These are phyloP conservation scores for Phaeosphaeria sp. DNA, from an alignment of 2,329 filamentous ascomycete genomes.

Conservation along the genomic window DNA sequence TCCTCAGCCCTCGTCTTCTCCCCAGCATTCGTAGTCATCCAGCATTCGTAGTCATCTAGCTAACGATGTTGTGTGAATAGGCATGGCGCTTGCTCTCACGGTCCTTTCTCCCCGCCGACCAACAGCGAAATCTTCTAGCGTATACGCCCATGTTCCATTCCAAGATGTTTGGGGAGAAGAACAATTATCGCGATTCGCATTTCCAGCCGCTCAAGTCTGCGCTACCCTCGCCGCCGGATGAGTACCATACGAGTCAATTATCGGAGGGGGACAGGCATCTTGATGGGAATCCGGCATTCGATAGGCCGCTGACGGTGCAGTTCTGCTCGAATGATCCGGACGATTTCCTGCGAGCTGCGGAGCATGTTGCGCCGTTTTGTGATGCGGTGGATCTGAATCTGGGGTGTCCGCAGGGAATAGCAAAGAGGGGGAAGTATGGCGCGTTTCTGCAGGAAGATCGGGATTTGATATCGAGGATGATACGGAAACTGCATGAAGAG, in stretches of 20 bases:
- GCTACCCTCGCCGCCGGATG: conserved; percentile 43
- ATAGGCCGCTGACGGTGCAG: conserved; percentile 92
- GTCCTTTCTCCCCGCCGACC: conserved; percentile 76
- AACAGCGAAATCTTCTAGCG: conserved; percentile 70
- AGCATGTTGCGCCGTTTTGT: conserved; percentile 81
- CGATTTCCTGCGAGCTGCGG: conserved; percentile 80
- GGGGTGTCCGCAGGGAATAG: conserved; percentile 95
- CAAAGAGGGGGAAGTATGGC: conserved; percentile 87
- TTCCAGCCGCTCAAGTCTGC: conserved; percentile 71
- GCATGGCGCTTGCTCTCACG: conserved; percentile 97
- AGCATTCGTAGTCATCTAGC: too few relatives aligned
- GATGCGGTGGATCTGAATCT: conserved; percentile 96
- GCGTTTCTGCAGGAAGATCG: conserved; percentile 95
- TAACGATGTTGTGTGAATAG: conserved; percentile 55
- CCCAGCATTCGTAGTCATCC: too few relatives aligned
- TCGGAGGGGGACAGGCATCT: conserved; percentile 55
- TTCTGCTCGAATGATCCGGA: conserved; percentile 91
- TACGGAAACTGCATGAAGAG: conserved; percentile 80
- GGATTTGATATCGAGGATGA: conserved; percentile 79
- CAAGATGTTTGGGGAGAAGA: conserved; percentile 79
- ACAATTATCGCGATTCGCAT: conserved; percentile 77
- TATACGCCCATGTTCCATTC: conserved; percentile 98
- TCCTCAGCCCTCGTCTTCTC: conserved; percentile 7
- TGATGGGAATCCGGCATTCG: conserved; percentile 84
- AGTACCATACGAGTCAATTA: conserved; percentile 43